Evolutionary conservation across 306 rosid genomes (phyloP), one percentile per base, ranked within the genome.

Genomic region (Malus sieversii): DNA sequence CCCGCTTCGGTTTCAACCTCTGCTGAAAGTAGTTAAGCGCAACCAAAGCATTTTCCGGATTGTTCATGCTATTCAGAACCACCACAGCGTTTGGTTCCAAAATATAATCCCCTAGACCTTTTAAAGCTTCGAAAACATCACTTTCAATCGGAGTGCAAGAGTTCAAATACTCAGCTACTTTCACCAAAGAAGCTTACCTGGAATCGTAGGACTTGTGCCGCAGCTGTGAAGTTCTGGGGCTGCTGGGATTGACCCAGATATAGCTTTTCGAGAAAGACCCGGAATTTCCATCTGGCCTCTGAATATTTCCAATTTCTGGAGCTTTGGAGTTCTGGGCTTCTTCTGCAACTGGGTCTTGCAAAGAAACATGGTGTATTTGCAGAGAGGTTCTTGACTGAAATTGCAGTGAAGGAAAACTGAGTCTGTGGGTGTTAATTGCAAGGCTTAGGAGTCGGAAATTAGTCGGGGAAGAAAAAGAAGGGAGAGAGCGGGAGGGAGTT

Each of bases 211-310:
- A 90, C 16, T 81, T 80, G 38, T 83, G 77, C 76, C 78, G 75
- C 40, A 95, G 92, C 82, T 82, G 87, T 57, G 91, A 84, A 8
- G 97, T 97, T 78, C 90, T 90, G 79, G 96, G 85, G 84, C 90
- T 92, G 52, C 62, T 88, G 80, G 99, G 99, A 83, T 95, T 95
- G 80, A 96, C 96, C 98, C 98, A 92, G 53, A 88, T 55, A 58
- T 85, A 84, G 77, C 72, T 79, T 80, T 84, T 90, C 19, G 88
- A 79, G 6, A 81, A 81, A 66, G 90, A 42, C 9, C 66, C 59
- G 8, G 86, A 70, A 16, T 87, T 87, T 68, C 69, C 80, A 83
- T 81, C 83, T 60, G 86, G 85, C 80, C 44, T 19, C 10, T 81
- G 51, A 6, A 63, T n/a, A 53, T 42, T 66, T 25, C 58, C 78